Evolutionary conservation across 129 eudicot genomes (phyloP).

Genomic region (Gnaphalium uliginosum): DNA sequence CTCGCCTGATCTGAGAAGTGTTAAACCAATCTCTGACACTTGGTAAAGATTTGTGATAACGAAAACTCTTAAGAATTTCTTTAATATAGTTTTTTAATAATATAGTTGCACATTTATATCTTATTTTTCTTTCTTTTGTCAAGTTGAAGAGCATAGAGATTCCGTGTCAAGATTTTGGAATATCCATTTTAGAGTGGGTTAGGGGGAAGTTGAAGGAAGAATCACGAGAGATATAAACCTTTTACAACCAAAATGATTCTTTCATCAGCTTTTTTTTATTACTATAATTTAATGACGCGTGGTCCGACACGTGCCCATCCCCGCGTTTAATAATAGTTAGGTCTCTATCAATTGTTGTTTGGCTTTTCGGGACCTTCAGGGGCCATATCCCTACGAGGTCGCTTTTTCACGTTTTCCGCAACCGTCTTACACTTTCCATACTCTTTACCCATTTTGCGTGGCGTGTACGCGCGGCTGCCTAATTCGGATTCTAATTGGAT

Average conservation of each 20-base stretch:
- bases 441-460: background rate
- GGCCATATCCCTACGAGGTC: slow-evolving; percentile 25
- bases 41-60: too few species aligned
- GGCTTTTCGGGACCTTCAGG: slow-evolving; percentile 41
- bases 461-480: background rate
- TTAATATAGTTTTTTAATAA: too few species aligned
- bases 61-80: too few species aligned
- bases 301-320: slow-evolving; percentile 22
- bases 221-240: slow-evolving; percentile 33
- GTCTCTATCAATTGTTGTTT: slow-evolving; percentile 22
- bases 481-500: slow-evolving; percentile 9
- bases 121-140: background rate
- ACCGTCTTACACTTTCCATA: background rate
- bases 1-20: too few species aligned
- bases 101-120: too few species aligned
- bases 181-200: slow-evolving; percentile 33
- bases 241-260: slow-evolving; percentile 1
- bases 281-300: slow-evolving; percentile 14
- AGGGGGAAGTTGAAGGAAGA: slow-evolving; percentile 8
- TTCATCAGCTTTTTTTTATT: too few species aligned
- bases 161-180: slow-evolving; percentile 26
- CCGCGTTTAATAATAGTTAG: slow-evolving; percentile 12
- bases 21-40: too few species aligned
- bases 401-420: slow-evolving; percentile 27
- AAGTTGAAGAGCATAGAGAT: slow-evolving; percentile 12